A percentile compares a stretch with the other conserved stretches of the same genome.
These are phyloP conservation scores for Lodderomyces margitis DNA, from an alignment of 1,139 yeast genomes.

Conservation along the genomic window DNA sequence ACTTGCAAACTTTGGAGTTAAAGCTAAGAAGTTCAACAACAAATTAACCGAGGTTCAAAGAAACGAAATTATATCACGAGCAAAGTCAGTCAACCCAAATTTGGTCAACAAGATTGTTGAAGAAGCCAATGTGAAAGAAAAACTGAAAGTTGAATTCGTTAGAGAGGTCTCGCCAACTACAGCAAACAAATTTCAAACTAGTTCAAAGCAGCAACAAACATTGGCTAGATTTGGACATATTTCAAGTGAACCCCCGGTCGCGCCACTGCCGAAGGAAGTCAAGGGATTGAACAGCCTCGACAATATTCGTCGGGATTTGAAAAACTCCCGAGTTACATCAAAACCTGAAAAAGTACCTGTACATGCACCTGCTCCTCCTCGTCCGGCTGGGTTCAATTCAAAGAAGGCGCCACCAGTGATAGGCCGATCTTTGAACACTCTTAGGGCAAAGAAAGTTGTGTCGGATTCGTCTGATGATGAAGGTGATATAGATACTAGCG, in stretches of 20 bases:
- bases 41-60: slow-evolving; percentile 62
- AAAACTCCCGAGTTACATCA: slow-evolving; percentile 20
- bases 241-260: slow-evolving; percentile 37
- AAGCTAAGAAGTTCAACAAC: slow-evolving; percentile 64
- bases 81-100: slow-evolving; percentile 49
- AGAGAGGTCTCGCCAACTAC: slow-evolving; percentile 9
- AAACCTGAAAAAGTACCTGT: slow-evolving; percentile 8
- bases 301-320: slow-evolving; percentile 39
- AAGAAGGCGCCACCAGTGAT: slow-evolving; percentile 19
- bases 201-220: slow-evolving; percentile 36
- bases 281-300: slow-evolving; percentile 37
- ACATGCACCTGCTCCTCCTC: slow-evolving; percentile 58
- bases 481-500: slow-evolving; percentile 39
- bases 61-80: slow-evolving; percentile 54
- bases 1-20: slow-evolving; percentile 63
- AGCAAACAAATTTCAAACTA: slow-evolving; percentile 5
- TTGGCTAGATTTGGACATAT: slow-evolving; percentile 48
- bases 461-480: slow-evolving; percentile 36
- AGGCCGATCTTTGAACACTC: slow-evolving; percentile 38
- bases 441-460: slow-evolving; percentile 24
- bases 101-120: slow-evolving; percentile 52
- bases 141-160: neutral
- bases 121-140: slow-evolving; percentile 38
- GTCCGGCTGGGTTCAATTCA: slow-evolving; percentile 80
- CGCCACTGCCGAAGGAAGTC: slow-evolving; percentile 36